Evolutionary conservation across 1,139 yeast species (phyloP), one percentile per base, ranked within the genome.

Genomic region (Lodderomyces metapsilosis): DNA sequence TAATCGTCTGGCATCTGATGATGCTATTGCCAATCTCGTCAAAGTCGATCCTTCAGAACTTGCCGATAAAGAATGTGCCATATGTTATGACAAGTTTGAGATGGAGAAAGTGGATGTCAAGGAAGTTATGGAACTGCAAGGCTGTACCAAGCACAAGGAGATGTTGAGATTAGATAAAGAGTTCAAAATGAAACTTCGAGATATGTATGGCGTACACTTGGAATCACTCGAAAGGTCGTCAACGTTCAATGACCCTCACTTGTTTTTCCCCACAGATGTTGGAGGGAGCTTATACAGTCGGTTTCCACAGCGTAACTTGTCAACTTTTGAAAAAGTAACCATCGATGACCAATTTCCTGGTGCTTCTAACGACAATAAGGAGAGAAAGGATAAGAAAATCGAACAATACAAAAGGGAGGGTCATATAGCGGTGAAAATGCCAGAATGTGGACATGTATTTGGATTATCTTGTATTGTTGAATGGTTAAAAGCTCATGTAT

Each of bases 371-470:
- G 46, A 50, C 21, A 52, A 46, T 10, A 46, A 51, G 39, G 44
- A 45, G 18, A 20, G 23, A 4, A 37, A 40, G 9, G 52, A 51
- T 18, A 36, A 44, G 37, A 47, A 42, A 17, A 43, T 45, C 5
- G 48, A 47, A 8, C 51, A 53, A 15, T 46, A 45, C 20, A 47
- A 53, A 22, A 43, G 45, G 8, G 58, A 57, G 5, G 61, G 62
- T 5, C 77, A 71, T 48, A 50, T 58, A 1, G 69, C 76, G 0
- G 76, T 70, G n/a, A 58, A 61, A 37, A 69, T 71, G 70, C 76
- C 76, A 2, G 58, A 57, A 38, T 71, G 77, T 49, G 58, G 61
- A 11, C 77, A 71, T 49, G 51, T 69, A 0, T 71, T 71, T 48
- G 77, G 77, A 7, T 61, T 62, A 44, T 52, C 66, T 8, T 71